A percentile compares a stretch with the other conserved stretches of the same genome.
Conservation (phyloP, 306 rosid species). For the Sophora flavescens region DNA sequence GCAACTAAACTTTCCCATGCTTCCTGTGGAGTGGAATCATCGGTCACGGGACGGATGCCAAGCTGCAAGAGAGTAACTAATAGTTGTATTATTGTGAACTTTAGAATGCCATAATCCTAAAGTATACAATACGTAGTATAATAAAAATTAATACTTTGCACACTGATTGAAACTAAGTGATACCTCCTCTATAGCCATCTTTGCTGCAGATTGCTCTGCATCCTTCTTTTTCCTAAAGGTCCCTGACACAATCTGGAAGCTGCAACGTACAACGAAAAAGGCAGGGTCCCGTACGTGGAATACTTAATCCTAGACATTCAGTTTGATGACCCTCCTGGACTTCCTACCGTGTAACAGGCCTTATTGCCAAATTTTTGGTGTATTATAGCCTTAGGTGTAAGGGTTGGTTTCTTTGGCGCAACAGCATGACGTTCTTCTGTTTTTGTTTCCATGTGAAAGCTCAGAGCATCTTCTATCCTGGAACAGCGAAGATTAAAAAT, state of each 20-base stretch:
- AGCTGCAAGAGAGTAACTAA: constrained; percentile 64
- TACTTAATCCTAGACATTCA: constrained; percentile 79
- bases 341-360: constrained; percentile 74
- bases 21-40: constrained; percentile 63
- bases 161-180: constrained; percentile 37
- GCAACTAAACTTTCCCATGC: constrained; percentile 65
- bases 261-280: constrained; percentile 80
- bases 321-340: constrained; percentile 63
- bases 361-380: constrained; percentile 66
- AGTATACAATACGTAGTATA: neutral
- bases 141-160: constrained; percentile 32
- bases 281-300: constrained; percentile 68
- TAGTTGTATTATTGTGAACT: constrained; percentile 33
- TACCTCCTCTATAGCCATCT: constrained; percentile 88
- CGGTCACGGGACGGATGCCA: constrained; percentile 54
- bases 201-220: constrained; percentile 94
- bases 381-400: constrained; percentile 81
- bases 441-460: constrained; percentile 62
- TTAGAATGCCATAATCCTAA: constrained; percentile 7
- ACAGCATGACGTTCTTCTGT: constrained; percentile 44
- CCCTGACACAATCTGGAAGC: constrained; percentile 86
- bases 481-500: constrained; percentile 20
- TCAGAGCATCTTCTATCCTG: constrained; percentile 43
- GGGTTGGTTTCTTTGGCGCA: constrained; percentile 48
- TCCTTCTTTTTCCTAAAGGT: constrained; percentile 87